These are phyloP conservation scores for Hanseniaspora valbyensis DNA, from an alignment of 805 yeast genomes.

Conservation along the genomic window DNA sequence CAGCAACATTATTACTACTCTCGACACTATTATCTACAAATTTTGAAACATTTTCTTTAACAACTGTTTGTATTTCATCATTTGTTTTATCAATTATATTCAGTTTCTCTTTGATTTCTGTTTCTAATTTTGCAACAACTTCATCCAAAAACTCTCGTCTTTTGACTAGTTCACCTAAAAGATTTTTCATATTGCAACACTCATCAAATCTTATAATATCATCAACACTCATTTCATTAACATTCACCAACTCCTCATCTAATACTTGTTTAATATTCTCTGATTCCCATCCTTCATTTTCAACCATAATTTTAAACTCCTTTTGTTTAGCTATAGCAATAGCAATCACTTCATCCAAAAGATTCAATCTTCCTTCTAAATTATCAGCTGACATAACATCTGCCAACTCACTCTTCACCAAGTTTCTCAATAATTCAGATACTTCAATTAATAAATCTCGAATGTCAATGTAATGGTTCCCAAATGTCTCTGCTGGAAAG, in stretches of 20 bases:
- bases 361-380: slow-evolving; percentile 6
- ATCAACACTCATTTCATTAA: not conserved
- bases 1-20: slow-evolving; percentile 1
- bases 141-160: slow-evolving; percentile 20
- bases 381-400: not conserved
- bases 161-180: slow-evolving; percentile 22
- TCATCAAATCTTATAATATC: not conserved
- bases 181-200: not conserved
- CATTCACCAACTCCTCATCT: slow-evolving; percentile 7
- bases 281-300: slow-evolving; percentile 5
- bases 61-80: slow-evolving; percentile 19
- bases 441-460: slow-evolving; percentile 2
- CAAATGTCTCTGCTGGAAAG: slow-evolving; percentile 8
- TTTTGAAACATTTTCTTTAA: not conserved
- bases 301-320: not conserved
- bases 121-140: slow-evolving; percentile 22
- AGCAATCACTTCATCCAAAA: slow-evolving; percentile 10
- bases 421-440: slow-evolving; percentile 2
- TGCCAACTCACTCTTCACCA: not conserved
- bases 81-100: slow-evolving; percentile 22
- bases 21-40: not conserved
- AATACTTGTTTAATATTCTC: not conserved
- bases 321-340: slow-evolving; percentile 1
- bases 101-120: slow-evolving; percentile 22
- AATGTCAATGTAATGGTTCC: not conserved